Percentiles rank a stretch among this genome's conserved stretches.
Conservation (phyloP, 2,329 filamentous ascomycete genomes). For the Rhynchosporium agropyri region DNA sequence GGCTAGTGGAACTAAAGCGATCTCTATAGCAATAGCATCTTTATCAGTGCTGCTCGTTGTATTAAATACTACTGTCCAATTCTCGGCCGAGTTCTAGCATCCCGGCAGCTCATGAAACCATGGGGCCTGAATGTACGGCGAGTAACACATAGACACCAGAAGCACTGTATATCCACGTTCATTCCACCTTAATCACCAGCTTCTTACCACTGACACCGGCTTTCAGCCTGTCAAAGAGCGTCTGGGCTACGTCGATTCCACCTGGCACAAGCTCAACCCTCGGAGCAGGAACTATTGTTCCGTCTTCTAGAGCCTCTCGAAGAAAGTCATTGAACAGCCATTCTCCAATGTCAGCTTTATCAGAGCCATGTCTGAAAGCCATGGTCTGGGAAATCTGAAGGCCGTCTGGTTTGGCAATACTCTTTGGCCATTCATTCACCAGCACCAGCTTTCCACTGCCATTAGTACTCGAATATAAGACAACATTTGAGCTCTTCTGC, state of each 20-base stretch:
- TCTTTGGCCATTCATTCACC: constrained; percentile 13
- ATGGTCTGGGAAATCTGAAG: constrained; percentile 20
- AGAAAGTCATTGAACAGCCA: constrained; percentile 32
- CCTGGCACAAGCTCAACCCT: constrained; percentile 28
- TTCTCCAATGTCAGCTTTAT: constrained; percentile 21
- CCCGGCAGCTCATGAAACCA: too few relatives aligned
- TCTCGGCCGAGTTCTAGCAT: too few relatives aligned
- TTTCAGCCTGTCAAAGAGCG: constrained; percentile 25
- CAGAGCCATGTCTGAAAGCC: not conserved
- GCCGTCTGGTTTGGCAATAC: constrained; percentile 13
- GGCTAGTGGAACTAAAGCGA: too few relatives aligned
- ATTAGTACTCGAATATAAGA: constrained; percentile 14
- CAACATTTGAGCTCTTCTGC: constrained; percentile 14
- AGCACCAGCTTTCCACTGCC: constrained; percentile 22
- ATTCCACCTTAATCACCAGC: constrained; percentile 26
- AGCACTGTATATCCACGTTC: not conserved
- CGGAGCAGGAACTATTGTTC: constrained; percentile 24
- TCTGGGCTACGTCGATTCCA: constrained; percentile 22
- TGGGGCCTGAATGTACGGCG: too few relatives aligned
- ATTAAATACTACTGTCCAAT: too few relatives aligned
- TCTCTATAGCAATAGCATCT: too few relatives aligned
- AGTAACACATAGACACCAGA: too few relatives aligned
- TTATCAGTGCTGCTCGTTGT: too few relatives aligned
- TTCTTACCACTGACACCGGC: constrained; percentile 32
- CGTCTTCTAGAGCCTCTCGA: constrained; percentile 19